Base-by-base conservation (phyloP, 2,329 filamentous ascomycete species). In the Dactylella cylindrospora region DNA sequence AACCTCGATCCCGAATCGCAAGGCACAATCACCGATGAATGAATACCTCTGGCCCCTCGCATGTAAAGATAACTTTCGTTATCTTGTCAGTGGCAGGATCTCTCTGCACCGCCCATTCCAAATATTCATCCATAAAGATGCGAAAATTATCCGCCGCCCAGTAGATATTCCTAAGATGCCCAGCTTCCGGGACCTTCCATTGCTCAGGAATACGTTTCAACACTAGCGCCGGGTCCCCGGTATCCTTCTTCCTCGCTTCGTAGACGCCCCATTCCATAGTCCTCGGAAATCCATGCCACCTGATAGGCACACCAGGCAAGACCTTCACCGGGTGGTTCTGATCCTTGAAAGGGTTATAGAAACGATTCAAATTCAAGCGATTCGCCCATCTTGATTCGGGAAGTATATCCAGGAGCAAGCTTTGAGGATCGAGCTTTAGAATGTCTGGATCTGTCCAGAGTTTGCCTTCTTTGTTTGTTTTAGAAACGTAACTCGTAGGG, bases 41-140 rank as follows among this genome's bases (percentile, higher is more conserved):
- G 9, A 15, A 12, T 52, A 65, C 62, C 50, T 65, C 62, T 33
- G 57, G 55, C 2, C 57, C 62, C 47, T 65, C 62, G 22, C 55
- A 61, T 10, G 62, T 65, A 29, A 65, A 65, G 2, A 52, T 53
- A 22, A 57, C 40, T 25, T 50, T 52, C 5, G 23, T 32, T 17
- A 65, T 43, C 8, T 45, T 41, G 9, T 33, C 38, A 1, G 35
- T 1, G 3, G 43, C 36, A n/a, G n/a, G n/a, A 33, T 62, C 35
- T 9, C 62, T 49, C 13, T 33, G 40, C 22, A 57, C 50, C 8
- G 57, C 46, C 62, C 62, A 65, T 32, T 65, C 62, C 23, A 52
- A 53, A 31, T 65, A 65, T 29, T 65, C 62, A 20, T 65, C 62
- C 46, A 43, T 36, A 17, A 26, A 52, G 23, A 52, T 31, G 4